Conservation (phyloP, 1,139 yeast species). For the Suhomyces choctaworum region DNA sequence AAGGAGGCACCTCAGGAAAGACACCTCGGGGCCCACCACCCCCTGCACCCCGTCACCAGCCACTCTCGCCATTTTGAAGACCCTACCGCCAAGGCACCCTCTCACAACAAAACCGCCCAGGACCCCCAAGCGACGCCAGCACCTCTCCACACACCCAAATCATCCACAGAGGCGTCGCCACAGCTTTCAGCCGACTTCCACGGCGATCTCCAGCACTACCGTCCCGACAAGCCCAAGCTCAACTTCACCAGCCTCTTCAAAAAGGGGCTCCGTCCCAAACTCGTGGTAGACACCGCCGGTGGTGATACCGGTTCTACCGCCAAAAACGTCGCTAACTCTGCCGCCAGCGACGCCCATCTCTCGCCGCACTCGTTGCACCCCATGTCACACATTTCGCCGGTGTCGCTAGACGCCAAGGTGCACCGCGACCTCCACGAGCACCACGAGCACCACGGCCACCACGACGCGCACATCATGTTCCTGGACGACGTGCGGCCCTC, state of each 20-base stretch:
- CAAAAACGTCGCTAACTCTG: background rate
- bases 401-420: constrained; percentile 13
- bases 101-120: background rate
- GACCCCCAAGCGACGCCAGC: background rate
- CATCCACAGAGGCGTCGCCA: background rate
- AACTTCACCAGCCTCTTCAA: constrained; percentile 16
- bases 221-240: constrained; percentile 12
- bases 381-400: constrained; percentile 18
- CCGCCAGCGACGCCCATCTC: background rate
- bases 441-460: constrained; percentile 3
- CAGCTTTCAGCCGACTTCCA: background rate
- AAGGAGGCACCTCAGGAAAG: constrained; percentile 7
- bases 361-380: constrained; percentile 16
- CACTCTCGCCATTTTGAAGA: background rate
- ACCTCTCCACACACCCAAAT: too few species aligned
- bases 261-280: constrained; percentile 7
- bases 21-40: constrained; percentile 1
- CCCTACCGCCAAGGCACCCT: background rate
- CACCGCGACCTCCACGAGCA: constrained; percentile 7
- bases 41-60: background rate
- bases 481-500: too few species aligned
- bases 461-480: background rate
- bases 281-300: background rate
- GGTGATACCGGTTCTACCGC: background rate
- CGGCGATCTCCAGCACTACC: background rate